Conservation (phyloP, 768 basidiomycete species). For the Hypsizygus marmoreus region DNA sequence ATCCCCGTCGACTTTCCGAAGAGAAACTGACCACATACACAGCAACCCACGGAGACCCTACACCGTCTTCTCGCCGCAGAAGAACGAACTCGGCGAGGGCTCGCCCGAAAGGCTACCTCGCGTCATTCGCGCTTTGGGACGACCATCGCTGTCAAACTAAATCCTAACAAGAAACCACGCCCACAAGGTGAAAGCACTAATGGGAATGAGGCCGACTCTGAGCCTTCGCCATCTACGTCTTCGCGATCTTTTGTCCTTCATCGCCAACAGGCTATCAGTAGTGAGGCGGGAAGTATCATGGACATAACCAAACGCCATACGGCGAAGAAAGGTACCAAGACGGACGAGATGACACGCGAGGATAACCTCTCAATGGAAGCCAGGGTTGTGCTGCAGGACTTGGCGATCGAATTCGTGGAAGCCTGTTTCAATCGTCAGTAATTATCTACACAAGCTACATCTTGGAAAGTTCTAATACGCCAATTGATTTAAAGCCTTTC, state of each 20-base stretch:
- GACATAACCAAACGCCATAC: constrained; percentile 69
- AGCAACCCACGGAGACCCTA: constrained; percentile 73
- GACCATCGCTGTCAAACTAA: constrained; percentile 80
- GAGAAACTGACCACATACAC: constrained; percentile 4
- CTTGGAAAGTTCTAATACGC: constrained; percentile 14
- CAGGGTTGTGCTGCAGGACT: constrained; percentile 59
- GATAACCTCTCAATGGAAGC: constrained; percentile 73
- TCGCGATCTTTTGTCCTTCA: constrained; percentile 76
- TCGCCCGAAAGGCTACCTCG: constrained; percentile 58
- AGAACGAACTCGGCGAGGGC: constrained; percentile 59
- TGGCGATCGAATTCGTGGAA: constrained; percentile 76
- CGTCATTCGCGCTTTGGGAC: constrained; percentile 97
- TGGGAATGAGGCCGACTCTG: constrained; percentile 24
- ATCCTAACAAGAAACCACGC: constrained; percentile 49
- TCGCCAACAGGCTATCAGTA: constrained; percentile 77
- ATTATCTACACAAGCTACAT: constrained; percentile 8
- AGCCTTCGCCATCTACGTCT: constrained; percentile 24
- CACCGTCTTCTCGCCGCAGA: constrained; percentile 79
- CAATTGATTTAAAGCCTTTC: constrained; percentile 67
- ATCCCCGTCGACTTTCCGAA: constrained; percentile 1
- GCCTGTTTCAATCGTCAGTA: constrained; percentile 87
- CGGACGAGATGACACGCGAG: constrained; percentile 68
- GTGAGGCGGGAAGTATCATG: constrained; percentile 66
- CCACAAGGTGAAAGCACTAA: constrained; percentile 13
- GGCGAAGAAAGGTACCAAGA: constrained; percentile 57